Conservation (phyloP, 2,329 filamentous ascomycete species). For the Trichoderma arundinaceum region DNA sequence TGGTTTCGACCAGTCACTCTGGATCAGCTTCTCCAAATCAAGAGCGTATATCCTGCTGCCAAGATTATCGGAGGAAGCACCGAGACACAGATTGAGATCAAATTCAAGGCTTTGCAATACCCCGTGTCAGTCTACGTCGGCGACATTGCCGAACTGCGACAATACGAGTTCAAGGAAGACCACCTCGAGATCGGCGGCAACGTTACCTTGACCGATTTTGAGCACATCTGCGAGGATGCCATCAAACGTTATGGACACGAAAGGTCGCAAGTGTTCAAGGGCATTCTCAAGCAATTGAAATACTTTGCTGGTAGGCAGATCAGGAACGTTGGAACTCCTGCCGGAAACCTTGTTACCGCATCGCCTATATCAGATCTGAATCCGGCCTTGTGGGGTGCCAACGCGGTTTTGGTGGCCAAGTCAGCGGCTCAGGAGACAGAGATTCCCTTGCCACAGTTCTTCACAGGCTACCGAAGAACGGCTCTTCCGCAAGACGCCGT, state of each 20-base stretch:
- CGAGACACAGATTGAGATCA: slow-evolving; percentile 97
- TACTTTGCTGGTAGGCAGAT: slow-evolving; percentile 97
- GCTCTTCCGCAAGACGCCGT: slow-evolving; percentile 81
- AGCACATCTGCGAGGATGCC: slow-evolving; percentile 80
- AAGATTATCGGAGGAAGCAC: slow-evolving; percentile 97
- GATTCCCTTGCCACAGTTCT: slow-evolving; percentile 92
- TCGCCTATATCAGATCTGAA: slow-evolving; percentile 97
- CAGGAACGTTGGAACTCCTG: slow-evolving; percentile 94
- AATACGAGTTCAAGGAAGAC: slow-evolving; percentile 79
- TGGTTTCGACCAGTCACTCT: slow-evolving; percentile 92
- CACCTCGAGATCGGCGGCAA: slow-evolving; percentile 93
- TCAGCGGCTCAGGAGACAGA: slow-evolving; percentile 74
- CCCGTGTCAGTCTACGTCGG: slow-evolving; percentile 89
- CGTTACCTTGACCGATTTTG: slow-evolving; percentile 88
- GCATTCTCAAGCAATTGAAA: slow-evolving; percentile 89
- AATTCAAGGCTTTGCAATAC: slow-evolving; percentile 95
- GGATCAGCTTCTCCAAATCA: slow-evolving; percentile 89
- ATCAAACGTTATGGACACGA: slow-evolving; percentile 75
- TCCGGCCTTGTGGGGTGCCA: slow-evolving; percentile 87
- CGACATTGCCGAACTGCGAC: slow-evolving; percentile 86
- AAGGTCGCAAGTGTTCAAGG: slow-evolving; percentile 80
- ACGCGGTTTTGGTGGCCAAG: slow-evolving; percentile 80
- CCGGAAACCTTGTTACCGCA: slow-evolving; percentile 91
- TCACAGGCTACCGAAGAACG: slow-evolving; percentile 87
- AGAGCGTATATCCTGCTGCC: slow-evolving; percentile 79